These are phyloP conservation scores for Trematosphaeria pertusa DNA, from an alignment of 2,329 filamentous ascomycete genomes.

Conservation along the genomic window DNA sequence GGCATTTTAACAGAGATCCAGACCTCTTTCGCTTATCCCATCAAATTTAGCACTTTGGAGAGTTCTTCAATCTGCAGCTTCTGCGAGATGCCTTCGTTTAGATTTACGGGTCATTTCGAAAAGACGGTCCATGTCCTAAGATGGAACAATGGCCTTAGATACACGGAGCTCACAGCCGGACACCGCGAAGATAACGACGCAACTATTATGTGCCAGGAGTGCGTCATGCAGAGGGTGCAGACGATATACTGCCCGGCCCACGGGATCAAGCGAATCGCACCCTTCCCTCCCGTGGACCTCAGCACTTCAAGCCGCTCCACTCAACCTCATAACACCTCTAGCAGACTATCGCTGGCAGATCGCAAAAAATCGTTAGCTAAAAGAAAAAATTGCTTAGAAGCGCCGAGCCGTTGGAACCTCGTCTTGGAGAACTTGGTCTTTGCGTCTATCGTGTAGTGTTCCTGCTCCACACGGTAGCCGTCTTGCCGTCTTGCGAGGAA, in stretches of 20 bases:
- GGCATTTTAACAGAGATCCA: constrained; percentile 39
- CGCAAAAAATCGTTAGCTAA: no score
- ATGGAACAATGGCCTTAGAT: constrained; percentile 44
- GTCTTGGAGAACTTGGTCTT: no score
- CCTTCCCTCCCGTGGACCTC: no score
- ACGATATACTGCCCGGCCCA: constrained; percentile 30
- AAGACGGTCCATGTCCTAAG: constrained; percentile 43
- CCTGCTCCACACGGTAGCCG: no score
- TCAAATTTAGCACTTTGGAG: constrained; percentile 36
- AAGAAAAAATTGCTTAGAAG: no score
- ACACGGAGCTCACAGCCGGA: constrained; percentile 49
- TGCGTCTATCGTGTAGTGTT: no score
- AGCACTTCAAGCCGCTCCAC: no score
- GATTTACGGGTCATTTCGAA: constrained; percentile 49
- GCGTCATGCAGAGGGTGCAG: constrained; percentile 29
- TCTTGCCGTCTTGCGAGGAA: no score
- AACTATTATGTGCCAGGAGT: constrained; percentile 35
- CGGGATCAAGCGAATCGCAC: constrained; percentile 16
- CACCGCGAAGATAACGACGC: constrained; percentile 28
- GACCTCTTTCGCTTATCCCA: constrained; percentile 52
- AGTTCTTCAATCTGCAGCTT: constrained; percentile 46
- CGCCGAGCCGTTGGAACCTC: no score
- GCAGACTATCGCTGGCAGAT: no score
- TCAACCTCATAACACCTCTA: no score
- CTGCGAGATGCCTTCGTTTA: constrained; percentile 50